Conservation (phyloP, 2,329 filamentous ascomycete species). For the Thermothelomyces thermophilus region DNA sequence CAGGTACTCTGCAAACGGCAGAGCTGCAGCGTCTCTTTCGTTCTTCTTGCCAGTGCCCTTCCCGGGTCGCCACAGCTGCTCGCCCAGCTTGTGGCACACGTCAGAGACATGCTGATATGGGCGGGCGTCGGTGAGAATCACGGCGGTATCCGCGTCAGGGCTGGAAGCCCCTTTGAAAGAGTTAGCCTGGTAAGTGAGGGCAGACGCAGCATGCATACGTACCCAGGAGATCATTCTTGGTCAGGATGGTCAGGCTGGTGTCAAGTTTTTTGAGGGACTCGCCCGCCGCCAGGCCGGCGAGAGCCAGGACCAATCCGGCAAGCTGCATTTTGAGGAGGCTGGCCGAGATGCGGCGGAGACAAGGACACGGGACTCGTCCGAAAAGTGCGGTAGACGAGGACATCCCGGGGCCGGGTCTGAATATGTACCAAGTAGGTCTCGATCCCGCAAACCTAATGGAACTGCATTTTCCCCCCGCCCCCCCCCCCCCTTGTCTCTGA, state of each 20-base stretch:
- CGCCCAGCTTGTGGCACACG: conserved; percentile 33
- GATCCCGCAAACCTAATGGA: neutral
- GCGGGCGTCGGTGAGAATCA: conserved; percentile 31
- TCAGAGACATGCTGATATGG: conserved; percentile 27
- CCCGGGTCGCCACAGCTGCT: conserved; percentile 31
- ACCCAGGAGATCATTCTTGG: conserved; percentile 39
- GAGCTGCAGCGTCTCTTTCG: conserved; percentile 2
- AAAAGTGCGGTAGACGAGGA: neutral
- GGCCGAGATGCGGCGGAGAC: neutral
- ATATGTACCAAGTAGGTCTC: conserved; percentile 14
- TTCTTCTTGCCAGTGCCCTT: neutral
- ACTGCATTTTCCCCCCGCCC: no score
- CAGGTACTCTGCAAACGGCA: conserved; percentile 33
- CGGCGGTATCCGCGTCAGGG: conserved; percentile 29
- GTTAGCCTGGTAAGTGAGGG: neutral
- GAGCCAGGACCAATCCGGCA: conserved; percentile 1
- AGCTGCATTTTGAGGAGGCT: conserved; percentile 8
- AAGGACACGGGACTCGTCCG: neutral
- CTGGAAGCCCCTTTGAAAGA: conserved; percentile 30
- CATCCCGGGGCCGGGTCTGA: neutral
- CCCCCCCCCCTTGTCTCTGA: neutral
- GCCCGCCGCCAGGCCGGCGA: conserved; percentile 18
- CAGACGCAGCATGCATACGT: neutral
- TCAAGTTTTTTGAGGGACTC: conserved; percentile 31
- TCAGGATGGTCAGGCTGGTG: conserved; percentile 33